Conservation (phyloP, 768 basidiomycete genomes). For the Macrolepiota fuliginosa region DNA sequence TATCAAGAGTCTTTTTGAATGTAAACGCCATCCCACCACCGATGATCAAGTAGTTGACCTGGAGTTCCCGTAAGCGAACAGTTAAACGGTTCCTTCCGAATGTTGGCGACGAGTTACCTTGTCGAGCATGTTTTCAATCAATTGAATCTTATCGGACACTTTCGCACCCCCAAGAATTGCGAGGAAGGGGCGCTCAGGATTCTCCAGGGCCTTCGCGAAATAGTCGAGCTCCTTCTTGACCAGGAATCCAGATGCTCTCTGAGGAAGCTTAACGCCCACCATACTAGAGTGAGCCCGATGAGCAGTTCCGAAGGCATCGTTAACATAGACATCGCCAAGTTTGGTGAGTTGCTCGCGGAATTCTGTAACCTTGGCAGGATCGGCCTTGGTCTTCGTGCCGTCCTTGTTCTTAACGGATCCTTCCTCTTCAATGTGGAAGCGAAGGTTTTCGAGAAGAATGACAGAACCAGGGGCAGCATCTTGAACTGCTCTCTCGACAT, state of each 20-base stretch:
- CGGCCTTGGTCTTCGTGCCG: constrained; percentile 93
- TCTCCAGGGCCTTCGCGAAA: constrained; percentile 97
- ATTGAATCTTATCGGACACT: constrained; percentile 97
- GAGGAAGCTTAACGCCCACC: constrained; percentile 92
- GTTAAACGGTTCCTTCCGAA: background rate
- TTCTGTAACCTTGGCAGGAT: constrained; percentile 70
- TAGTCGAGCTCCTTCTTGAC: constrained; percentile 99
- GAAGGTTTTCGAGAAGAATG: constrained; percentile 94
- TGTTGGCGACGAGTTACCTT: constrained; percentile 53
- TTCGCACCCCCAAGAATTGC: constrained; percentile 99
- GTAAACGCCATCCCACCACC: constrained; percentile 99
- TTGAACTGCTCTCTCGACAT: constrained; percentile 78
- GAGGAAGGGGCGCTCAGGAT: constrained; percentile 92
- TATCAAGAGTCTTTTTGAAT: constrained; percentile 92
- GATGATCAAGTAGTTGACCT: constrained; percentile 96
- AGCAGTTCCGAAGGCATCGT: constrained; percentile 98
- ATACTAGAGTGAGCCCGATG: constrained; percentile 98
- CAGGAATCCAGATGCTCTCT: constrained; percentile 93
- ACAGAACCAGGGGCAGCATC: constrained; percentile 62
- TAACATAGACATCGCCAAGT: constrained; percentile 95
- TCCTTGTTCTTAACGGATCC: constrained; percentile 92
- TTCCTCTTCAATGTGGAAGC: constrained; percentile 99
- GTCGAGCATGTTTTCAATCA: constrained; percentile 99
- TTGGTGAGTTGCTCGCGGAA: constrained; percentile 88
- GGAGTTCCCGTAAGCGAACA: background rate